A percentile compares a stretch with the other conserved stretches of the same genome.
These are phyloP conservation scores for Lactarius hatsudake DNA, from an alignment of 768 basidiomycete genomes.

Conservation along the genomic window DNA sequence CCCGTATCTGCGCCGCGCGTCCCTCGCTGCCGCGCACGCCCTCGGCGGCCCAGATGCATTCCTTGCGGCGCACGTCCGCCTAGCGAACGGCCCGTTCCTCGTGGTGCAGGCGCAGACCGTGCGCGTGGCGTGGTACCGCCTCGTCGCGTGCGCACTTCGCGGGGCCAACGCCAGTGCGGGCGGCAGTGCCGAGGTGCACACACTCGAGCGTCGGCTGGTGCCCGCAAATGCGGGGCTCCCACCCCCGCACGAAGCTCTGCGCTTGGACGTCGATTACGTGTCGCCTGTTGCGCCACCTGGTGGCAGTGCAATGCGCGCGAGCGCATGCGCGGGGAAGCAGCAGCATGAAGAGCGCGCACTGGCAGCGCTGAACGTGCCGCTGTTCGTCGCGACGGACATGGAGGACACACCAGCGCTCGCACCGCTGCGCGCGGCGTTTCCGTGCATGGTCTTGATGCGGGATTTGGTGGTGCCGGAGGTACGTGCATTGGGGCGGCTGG, in stretches of 20 bases:
- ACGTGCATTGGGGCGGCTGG: constrained; percentile 25
- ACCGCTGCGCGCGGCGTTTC: constrained; percentile 52
- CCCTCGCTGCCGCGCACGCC: constrained; percentile 37
- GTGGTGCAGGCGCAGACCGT: constrained; percentile 41
- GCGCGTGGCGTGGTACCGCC: constrained; percentile 52
- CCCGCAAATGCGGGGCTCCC: constrained; percentile 24
- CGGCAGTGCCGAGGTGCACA: neutral
- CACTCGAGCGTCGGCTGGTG: constrained; percentile 17
- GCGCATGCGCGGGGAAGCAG: constrained; percentile 40
- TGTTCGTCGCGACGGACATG: constrained; percentile 68
- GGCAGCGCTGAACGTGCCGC: constrained; percentile 48
- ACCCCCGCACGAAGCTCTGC: constrained; percentile 27
- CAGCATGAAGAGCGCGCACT: constrained; percentile 38
- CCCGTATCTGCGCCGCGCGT: constrained; percentile 42
- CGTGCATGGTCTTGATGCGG: constrained; percentile 57
- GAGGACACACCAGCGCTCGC: constrained; percentile 40
- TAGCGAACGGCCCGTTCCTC: constrained; percentile 66
- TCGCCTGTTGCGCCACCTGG: constrained; percentile 25
- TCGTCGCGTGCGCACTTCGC: constrained; percentile 50
- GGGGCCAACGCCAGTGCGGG: constrained; percentile 8
- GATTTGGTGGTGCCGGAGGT: constrained; percentile 34
- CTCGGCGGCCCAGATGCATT: constrained; percentile 46
- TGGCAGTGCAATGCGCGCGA: constrained; percentile 10
- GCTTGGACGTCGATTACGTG: constrained; percentile 28
- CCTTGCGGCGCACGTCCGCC: constrained; percentile 62